Evolutionary conservation across 202 grass and related monocot species (phyloP), one percentile per base, ranked within the genome.

Genomic region (Elaeis oleifera): DNA sequence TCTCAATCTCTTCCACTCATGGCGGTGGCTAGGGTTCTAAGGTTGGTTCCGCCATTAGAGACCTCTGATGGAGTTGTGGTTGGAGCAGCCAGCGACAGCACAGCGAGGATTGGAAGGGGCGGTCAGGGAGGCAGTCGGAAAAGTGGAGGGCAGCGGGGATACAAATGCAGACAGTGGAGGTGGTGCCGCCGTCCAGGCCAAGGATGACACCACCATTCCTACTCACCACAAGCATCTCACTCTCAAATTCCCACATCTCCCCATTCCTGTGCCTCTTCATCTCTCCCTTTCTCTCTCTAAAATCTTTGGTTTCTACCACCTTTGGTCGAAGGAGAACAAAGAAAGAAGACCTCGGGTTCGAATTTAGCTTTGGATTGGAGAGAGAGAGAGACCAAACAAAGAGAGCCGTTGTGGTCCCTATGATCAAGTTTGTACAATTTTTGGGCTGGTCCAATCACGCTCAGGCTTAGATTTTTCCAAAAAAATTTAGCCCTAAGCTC

Each of bases 31-130:
- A 44, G 11, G 24, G 5, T 21, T 36, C 16, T 19, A 53, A 1
- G 6, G 16, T 67, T 31, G n/a, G 4, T 61, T 71, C n/a, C 13
- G 5, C 48, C 58, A 61, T 61, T 23, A 54, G 23, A 49, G 20
- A 89, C 94, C 94, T 86, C 94, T 88, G 14, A 97, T 85, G 19
- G 94, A 97, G 62, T 97, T 97, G 49, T 82, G 88, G 80, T 97
- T 97, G 19, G 94, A 97, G 77, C 88, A 84, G 56, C 94, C 94
- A 23, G 76, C 79, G 18, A 92, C 78, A 60, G 85, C 79, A 36
- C 88, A 29, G 94, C 80, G 56, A 97, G 72, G 57, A 90, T 68
- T 65, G 80, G 71, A 71, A 95, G 59, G 63, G 1, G 9, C 3
- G 32, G 53, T 23, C 54, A 72, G 70, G 70, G 9, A 74, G 54